phyloP scores from a whole-genome alignment of 306 rosid genomes.

The Vachellia collinsii region DNA sequence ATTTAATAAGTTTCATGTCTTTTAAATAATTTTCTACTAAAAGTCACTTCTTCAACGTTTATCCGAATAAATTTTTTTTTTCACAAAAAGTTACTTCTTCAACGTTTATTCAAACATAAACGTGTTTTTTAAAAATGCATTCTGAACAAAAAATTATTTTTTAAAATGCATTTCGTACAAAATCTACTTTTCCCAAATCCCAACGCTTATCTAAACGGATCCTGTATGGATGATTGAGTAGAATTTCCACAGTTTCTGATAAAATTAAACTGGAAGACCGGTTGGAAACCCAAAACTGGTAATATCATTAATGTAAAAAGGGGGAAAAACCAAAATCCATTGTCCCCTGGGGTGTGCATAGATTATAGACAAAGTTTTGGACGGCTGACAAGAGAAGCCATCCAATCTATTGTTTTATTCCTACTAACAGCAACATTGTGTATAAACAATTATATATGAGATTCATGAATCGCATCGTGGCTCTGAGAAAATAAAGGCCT shows the following conservation, averaged over 20 bases:
- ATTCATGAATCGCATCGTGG: conserved; percentile 28
- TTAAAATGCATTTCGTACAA: too few species aligned
- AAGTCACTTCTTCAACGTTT: too few species aligned
- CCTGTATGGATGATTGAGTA: neutral
- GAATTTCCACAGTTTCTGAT: neutral
- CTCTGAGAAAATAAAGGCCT: conserved; percentile 38
- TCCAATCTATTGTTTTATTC: conserved; percentile 17
- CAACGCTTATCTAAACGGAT: too few species aligned
- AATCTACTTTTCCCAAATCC: too few species aligned
- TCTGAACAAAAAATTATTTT: too few species aligned
- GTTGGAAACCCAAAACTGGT: neutral
- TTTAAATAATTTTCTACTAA: too few species aligned
- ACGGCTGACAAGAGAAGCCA: neutral
- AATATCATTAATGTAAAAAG: neutral
- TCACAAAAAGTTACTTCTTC: too few species aligned
- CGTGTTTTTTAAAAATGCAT: too few species aligned
- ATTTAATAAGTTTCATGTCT: too few species aligned
- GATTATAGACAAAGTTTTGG: neutral
- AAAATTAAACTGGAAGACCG: neutral
- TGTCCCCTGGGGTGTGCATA: neutral
- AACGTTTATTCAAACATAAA: too few species aligned
- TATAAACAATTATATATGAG: conserved; percentile 34
- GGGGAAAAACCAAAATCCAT: neutral
- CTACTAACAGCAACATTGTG: conserved; percentile 28
- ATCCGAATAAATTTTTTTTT: too few species aligned